Percentiles rank a stretch among this genome's conserved stretches.
Conservation (phyloP, 1,139 yeast genomes). For the Citeromyces hawaiiensis region DNA sequence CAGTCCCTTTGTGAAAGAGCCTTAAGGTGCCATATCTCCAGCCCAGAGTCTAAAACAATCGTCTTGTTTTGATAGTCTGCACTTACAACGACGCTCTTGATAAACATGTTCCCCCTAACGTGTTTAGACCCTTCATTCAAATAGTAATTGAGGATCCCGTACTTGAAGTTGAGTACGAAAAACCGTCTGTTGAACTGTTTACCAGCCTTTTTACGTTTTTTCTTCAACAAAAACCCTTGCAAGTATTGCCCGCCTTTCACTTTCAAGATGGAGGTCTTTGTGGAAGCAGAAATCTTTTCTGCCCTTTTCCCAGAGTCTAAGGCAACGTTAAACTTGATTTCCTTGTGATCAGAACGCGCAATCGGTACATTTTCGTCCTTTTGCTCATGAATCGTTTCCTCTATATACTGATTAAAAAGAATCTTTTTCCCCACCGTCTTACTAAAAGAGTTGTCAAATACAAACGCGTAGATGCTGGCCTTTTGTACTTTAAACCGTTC, state of each 20-base stretch:
- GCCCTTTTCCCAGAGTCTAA: conserved; percentile 1
- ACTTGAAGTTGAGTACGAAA: conserved; percentile 69
- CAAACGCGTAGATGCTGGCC: conserved; percentile 71
- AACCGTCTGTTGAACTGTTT: conserved; percentile 84
- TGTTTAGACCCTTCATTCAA: conserved; percentile 55
- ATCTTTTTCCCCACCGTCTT: conserved; percentile 77
- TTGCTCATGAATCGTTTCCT: conserved; percentile 1
- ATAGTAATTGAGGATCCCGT: conserved; percentile 76
- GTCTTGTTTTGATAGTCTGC: conserved; percentile 60
- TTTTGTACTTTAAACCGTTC: conserved; percentile 45
- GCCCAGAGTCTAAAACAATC: conserved; percentile 83
- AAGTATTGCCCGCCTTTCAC: conserved; percentile 45
- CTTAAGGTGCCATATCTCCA: conserved; percentile 87
- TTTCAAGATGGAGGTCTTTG: conserved; percentile 11
- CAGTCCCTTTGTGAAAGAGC: conserved; percentile 57
- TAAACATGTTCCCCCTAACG: conserved; percentile 87
- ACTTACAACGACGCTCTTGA: conserved; percentile 65
- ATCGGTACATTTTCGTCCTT: neutral
- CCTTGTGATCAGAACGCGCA: neutral
- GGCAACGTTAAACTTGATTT: conserved; percentile 12
- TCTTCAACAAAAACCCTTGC: conserved; percentile 66
- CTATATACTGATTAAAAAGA: conserved; percentile 45
- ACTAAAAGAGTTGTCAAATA: conserved; percentile 86
- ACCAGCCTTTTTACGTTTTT: conserved; percentile 55
- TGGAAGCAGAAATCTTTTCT: neutral